A percentile compares a stretch with the other conserved stretches of the same genome.
Evolutionary conservation across 495 filamentous ascomycete species (phyloP).

Genomic region (Chaetomium tenue): DNA sequence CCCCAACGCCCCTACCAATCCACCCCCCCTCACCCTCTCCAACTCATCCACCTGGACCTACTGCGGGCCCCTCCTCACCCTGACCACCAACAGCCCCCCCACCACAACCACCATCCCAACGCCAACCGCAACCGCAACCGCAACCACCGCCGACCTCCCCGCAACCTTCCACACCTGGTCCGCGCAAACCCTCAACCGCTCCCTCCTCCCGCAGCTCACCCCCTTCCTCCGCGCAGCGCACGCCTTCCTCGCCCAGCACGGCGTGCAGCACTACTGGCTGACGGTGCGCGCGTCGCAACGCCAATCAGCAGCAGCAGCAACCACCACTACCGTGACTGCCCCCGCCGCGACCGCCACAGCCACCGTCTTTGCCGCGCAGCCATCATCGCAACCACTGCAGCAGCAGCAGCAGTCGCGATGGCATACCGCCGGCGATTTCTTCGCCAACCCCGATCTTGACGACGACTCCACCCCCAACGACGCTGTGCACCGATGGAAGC

Average conservation of each 20-base stretch:
- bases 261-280: constrained; percentile 37
- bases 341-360: too few species aligned
- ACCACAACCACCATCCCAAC: background rate
- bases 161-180: constrained; percentile 5
- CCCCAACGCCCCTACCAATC: background rate
- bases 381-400: too few species aligned
- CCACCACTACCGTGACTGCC: constrained; percentile 20
- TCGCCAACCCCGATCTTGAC: constrained; percentile 16
- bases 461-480: constrained; percentile 16
- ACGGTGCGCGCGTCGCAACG: constrained; percentile 37
- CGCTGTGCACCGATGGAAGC: constrained; percentile 32
- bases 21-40: background rate
- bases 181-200: constrained; percentile 1
- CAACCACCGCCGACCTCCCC: background rate
- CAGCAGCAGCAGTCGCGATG: too few species aligned
- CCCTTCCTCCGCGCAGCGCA: constrained; percentile 34
- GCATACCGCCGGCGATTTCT: constrained; percentile 41
- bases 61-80: constrained; percentile 12
- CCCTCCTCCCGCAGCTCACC: constrained; percentile 19
- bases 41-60: constrained; percentile 13
- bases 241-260: constrained; percentile 26
- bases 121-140: background rate
- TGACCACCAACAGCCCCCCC: background rate
- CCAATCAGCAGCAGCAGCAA: too few species aligned
- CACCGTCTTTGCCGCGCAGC: too few species aligned